Evolutionary conservation across 2,329 filamentous ascomycete genomes (phyloP).

Genomic region (Aureobasidium sp.): DNA sequence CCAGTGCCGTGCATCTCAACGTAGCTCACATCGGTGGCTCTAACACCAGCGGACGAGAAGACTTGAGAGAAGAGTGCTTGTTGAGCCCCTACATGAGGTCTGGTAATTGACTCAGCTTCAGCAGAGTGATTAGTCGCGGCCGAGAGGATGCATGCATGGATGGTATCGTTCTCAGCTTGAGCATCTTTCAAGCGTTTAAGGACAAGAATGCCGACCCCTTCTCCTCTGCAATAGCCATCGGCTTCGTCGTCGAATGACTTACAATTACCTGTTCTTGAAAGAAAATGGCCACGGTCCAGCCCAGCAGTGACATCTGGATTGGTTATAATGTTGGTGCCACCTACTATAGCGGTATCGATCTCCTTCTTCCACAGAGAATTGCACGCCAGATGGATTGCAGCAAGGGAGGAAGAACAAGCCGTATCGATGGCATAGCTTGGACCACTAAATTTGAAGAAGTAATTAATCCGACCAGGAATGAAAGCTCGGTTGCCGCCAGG

Average conservation of each 20-base stretch:
- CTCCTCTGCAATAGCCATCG: slow-evolving; percentile 20
- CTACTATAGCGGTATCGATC: too few relatives aligned
- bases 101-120: slow-evolving; percentile 25
- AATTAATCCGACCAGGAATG: slow-evolving; percentile 61
- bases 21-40: slow-evolving; percentile 23
- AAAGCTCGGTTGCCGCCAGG: slow-evolving; percentile 57
- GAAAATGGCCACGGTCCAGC: too few relatives aligned
- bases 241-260: slow-evolving; percentile 30
- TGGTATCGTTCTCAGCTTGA: slow-evolving; percentile 27
- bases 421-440: slow-evolving; percentile 68
- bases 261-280: too few relatives aligned
- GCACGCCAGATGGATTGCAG: slow-evolving; percentile 65
- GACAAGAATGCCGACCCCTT: slow-evolving; percentile 21
- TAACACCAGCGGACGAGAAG: slow-evolving; percentile 21
- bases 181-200: slow-evolving; percentile 30
- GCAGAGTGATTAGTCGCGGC: slow-evolving; percentile 25
- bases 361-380: slow-evolving; percentile 52
- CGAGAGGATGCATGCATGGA: slow-evolving; percentile 23
- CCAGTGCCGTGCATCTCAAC: slow-evolving; percentile 32
- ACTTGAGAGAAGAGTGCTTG: slow-evolving; percentile 18
- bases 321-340: too few relatives aligned
- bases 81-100: slow-evolving; percentile 23
- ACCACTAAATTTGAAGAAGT: slow-evolving; percentile 69
- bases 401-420: slow-evolving; percentile 69
- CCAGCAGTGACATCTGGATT: too few relatives aligned